phyloP scores from a whole-genome alignment of 371 early-diverging fungal genomes.

The Mucor mucedo region DNA sequence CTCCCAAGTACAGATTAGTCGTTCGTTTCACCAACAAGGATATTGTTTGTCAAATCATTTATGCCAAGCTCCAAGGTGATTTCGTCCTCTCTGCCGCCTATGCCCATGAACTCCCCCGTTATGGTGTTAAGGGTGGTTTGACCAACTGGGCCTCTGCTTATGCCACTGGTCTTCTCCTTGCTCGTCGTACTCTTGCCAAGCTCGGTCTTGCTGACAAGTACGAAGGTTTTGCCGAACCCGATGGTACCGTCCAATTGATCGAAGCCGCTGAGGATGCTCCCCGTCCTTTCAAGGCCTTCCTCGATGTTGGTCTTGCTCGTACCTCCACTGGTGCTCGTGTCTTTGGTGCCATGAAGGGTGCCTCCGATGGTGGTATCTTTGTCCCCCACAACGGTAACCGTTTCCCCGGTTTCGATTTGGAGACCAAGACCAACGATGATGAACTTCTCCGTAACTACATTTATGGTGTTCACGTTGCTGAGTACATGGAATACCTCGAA shows the following conservation, averaged over 20 bases:
- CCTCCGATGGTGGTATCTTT: constrained; percentile 99
- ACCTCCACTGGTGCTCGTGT: constrained; percentile 99
- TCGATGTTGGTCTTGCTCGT: constrained; percentile 99
- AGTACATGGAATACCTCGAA: constrained; percentile 98
- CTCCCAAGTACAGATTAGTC: constrained; percentile 99
- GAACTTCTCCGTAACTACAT: constrained; percentile 98
- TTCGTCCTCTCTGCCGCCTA: constrained; percentile 97
- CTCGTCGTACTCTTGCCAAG: constrained; percentile 96
- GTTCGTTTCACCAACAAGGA: constrained; percentile 99
- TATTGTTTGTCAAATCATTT: constrained; percentile 97
- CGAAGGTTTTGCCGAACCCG: constrained; percentile 93
- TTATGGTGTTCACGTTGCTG: constrained; percentile 98
- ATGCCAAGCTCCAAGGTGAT: constrained; percentile 99
- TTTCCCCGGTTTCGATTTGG: constrained; percentile 97
- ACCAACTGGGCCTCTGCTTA: constrained; percentile 99
- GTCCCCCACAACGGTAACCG: constrained; percentile 98
- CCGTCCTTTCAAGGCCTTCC: constrained; percentile 98
- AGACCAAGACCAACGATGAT: constrained; percentile 91
- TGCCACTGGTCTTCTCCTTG: constrained; percentile 98
- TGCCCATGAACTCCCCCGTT: constrained; percentile 97
- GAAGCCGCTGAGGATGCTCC: constrained; percentile 95
- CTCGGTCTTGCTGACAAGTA: constrained; percentile 95
- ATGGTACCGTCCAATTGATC: constrained; percentile 90
- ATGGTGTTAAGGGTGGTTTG: constrained; percentile 98
- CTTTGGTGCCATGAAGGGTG: constrained; percentile 99